Conservation (phyloP, 352 stramenopile species). For the Detonula confervacea region DNA sequence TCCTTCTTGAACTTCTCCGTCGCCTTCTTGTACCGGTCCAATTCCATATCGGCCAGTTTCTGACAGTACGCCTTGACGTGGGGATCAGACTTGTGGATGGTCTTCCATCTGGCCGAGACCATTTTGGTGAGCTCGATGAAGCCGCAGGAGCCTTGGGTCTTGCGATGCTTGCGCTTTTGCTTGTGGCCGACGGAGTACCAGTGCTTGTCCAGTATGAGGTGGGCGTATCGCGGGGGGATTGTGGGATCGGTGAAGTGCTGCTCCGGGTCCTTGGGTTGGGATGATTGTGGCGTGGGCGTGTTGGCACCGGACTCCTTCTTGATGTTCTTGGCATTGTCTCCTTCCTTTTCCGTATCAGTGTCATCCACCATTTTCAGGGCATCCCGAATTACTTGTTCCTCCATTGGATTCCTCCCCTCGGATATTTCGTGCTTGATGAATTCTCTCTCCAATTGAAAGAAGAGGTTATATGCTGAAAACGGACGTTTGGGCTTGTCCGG, state of each 20-base stretch:
- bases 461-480: constrained; percentile 80
- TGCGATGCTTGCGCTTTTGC: constrained; percentile 52
- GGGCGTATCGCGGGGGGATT: constrained; percentile 29
- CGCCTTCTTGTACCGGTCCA: constrained; percentile 44
- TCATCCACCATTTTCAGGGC: neutral
- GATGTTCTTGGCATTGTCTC: neutral
- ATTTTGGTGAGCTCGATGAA: constrained; percentile 58
- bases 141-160: constrained; percentile 42
- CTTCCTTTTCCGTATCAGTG: neutral
- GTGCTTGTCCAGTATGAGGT: constrained; percentile 39
- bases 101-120: constrained; percentile 48
- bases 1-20: constrained; percentile 40
- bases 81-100: constrained; percentile 30
- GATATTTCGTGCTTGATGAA: constrained; percentile 47
- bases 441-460: constrained; percentile 76
- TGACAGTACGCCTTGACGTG: constrained; percentile 47
- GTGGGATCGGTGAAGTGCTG: constrained; percentile 24
- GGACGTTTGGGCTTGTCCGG: constrained; percentile 42
- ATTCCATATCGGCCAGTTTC: constrained; percentile 39
- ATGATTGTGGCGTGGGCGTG: neutral
- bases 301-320: neutral
- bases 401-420: constrained; percentile 13
- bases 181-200: constrained; percentile 51
- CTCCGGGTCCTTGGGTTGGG: neutral
- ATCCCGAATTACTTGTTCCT: constrained; percentile 26